A percentile compares a stretch with the other conserved stretches of the same genome.
Conservation (phyloP, 805 yeast species). For the Candida lessepsii region DNA sequence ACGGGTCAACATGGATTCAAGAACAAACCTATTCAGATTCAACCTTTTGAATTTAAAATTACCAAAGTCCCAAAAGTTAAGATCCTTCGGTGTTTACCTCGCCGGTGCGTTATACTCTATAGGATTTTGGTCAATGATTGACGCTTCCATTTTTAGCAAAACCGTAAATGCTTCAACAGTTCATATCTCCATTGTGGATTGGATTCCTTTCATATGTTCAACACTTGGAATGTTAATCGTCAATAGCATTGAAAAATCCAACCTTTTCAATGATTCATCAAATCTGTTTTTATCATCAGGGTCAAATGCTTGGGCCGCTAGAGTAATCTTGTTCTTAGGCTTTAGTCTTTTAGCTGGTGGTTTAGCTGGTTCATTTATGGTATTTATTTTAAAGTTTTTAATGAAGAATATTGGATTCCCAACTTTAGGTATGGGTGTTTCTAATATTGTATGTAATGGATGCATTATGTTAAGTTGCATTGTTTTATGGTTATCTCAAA, state of each 20-base stretch:
- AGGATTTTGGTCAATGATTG: conserved; percentile 88
- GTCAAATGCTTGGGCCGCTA: conserved; percentile 86
- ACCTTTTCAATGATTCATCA: conserved; percentile 44
- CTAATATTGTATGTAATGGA: conserved; percentile 78
- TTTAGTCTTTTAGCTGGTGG: conserved; percentile 94
- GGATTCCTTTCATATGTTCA: conserved; percentile 92
- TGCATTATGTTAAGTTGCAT: conserved; percentile 87
- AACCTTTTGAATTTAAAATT: conserved; percentile 51
- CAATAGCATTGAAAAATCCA: conserved; percentile 68
- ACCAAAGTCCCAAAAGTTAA: conserved; percentile 67
- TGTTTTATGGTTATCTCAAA: conserved; percentile 89
- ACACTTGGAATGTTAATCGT: conserved; percentile 86
- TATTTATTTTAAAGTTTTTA: conserved; percentile 79
- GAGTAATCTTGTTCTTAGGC: conserved; percentile 86
- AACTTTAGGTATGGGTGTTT: conserved; percentile 90
- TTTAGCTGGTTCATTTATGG: conserved; percentile 86
- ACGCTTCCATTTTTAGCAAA: conserved; percentile 82
- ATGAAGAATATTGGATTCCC: conserved; percentile 80
- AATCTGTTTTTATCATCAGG: conserved; percentile 42
- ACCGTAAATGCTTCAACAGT: conserved; percentile 82
- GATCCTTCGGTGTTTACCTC: conserved; percentile 74
- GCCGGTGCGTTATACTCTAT: conserved; percentile 76
- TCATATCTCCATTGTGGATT: conserved; percentile 88
- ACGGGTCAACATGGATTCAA: conserved; percentile 35
- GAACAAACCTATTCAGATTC: conserved; percentile 61